Base-by-base conservation (phyloP, 371 early-diverging fungal species). In the Mortierella sp. region DNA sequence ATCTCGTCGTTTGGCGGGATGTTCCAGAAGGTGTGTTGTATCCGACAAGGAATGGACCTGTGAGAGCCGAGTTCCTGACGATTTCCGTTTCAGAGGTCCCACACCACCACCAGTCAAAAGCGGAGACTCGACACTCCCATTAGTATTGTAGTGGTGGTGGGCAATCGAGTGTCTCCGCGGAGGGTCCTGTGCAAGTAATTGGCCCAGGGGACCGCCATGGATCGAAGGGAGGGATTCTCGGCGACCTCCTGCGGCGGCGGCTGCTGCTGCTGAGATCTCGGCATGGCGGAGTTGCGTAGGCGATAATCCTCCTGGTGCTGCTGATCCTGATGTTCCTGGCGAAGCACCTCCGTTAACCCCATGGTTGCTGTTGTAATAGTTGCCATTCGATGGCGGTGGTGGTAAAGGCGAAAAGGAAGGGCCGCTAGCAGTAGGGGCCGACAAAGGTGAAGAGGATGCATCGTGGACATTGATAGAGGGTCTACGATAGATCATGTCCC, bases 81-180 rank as follows among this genome's bases (percentile, higher is more conserved):
- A 83, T 26, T 87, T 87, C 45, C 80, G 75, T 72, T 84, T 89
- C 73, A 82, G 52, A n/a, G 78, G 87, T 0, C 75, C 80, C 68
- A 24, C 58, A 34, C 71, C 55, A 71, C 71, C 55, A 71, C 63
- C 24, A 34, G 70, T 57, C 79, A 77, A 76, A 60, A 14, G 4
- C 16, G 63, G 78, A 38, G 78, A 79, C 19, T 83, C 72, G 31
- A 26, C 31, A 13, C 14, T 28, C 7, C 60, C 31, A 13, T 28
- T 28, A 14, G n/a, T 26, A 26, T n/a, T 26, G 28, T 31, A 16
- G 60, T 90, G 90, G 31, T 90, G 85, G 14, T 89, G 88, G 1
- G 92, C 92, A 75, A 93, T 93, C 1, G 93, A 93, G 54, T 93
- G 93, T 26, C 93, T 88, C 47, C 93, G 74, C 74, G 91, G 91